Evolutionary conservation across 2,329 filamentous ascomycete genomes (phyloP).

Genomic region (Colletotrichum agaves): DNA sequence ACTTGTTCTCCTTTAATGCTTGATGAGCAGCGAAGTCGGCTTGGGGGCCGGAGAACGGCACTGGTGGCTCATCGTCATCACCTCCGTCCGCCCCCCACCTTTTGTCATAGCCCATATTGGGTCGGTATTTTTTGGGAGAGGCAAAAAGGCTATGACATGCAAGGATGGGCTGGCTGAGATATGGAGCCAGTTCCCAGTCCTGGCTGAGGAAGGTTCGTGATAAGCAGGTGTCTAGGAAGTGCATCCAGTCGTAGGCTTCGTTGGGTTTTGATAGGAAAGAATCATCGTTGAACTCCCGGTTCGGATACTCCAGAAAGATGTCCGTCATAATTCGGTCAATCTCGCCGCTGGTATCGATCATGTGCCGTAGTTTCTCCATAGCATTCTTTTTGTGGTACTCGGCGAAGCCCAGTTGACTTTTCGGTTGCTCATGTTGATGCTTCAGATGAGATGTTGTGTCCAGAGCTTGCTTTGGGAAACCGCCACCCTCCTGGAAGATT

Average conservation of each 20-base stretch:
- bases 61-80: conserved; percentile 62
- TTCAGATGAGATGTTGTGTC: conserved; percentile 48
- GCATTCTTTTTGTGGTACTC: conserved; percentile 78
- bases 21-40: conserved; percentile 87
- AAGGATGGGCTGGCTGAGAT: conserved; percentile 86
- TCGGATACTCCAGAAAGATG: conserved; percentile 87
- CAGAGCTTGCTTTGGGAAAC: conserved; percentile 72
- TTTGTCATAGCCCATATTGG: conserved; percentile 54
- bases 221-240: conserved; percentile 90
- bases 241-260: conserved; percentile 90
- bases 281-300: conserved; percentile 92
- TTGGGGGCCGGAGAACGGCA: conserved; percentile 83
- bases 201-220: conserved; percentile 83
- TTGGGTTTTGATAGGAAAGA: conserved; percentile 89
- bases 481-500: conserved; percentile 83
- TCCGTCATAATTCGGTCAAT: conserved; percentile 83
- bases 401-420: conserved; percentile 73
- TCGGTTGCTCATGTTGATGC: conserved; percentile 62
- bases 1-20: conserved; percentile 80
- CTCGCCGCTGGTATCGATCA: conserved; percentile 83
- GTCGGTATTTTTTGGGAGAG: conserved; percentile 67
- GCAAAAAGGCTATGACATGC: conserved; percentile 95
- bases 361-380: conserved; percentile 77
- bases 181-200: conserved; percentile 91
- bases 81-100: conserved; percentile 58